Evolutionary conservation across 768 basidiomycete genomes (phyloP).

Genomic region (Mycena vitilis): DNA sequence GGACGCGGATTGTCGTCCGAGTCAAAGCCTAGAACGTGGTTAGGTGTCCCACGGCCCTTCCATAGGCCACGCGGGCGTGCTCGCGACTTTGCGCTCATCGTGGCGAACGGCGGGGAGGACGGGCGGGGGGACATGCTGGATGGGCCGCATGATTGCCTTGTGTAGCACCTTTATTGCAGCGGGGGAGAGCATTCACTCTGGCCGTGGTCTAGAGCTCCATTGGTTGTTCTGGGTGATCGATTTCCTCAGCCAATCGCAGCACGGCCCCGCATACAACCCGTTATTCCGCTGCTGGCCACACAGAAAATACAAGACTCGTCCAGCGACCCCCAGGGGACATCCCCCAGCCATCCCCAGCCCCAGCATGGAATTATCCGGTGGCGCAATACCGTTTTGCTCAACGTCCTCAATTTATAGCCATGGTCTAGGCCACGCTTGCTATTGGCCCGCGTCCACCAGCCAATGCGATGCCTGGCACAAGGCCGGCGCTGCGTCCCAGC

Average conservation of each 20-base stretch:
- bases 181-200: conserved; percentile 10
- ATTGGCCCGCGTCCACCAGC: conserved; percentile 17
- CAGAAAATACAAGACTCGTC: not conserved
- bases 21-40: conserved; percentile 21
- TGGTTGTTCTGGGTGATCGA: conserved; percentile 2
- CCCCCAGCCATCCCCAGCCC: not conserved
- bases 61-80: conserved; percentile 29
- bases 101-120: conserved; percentile 2
- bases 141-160: conserved; percentile 14
- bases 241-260: not conserved
- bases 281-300: no score
- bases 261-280: not conserved
- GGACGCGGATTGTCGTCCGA: conserved; percentile 19
- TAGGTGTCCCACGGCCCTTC: conserved; percentile 33
- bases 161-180: conserved; percentile 19
- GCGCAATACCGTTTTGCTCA: not conserved
- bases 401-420: conserved; percentile 17
- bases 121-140: conserved; percentile 16
- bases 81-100: conserved; percentile 1
- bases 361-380: no score
- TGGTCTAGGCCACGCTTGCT: conserved; percentile 18
- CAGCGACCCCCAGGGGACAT: not conserved
- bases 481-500: no score
- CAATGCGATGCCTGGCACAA: no score
- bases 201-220: conserved; percentile 23